Percentiles rank a stretch among this genome's conserved stretches.
phyloP scores from a whole-genome alignment of 805 yeast species.

The Vanderwaltozyma polyspora region DNA sequence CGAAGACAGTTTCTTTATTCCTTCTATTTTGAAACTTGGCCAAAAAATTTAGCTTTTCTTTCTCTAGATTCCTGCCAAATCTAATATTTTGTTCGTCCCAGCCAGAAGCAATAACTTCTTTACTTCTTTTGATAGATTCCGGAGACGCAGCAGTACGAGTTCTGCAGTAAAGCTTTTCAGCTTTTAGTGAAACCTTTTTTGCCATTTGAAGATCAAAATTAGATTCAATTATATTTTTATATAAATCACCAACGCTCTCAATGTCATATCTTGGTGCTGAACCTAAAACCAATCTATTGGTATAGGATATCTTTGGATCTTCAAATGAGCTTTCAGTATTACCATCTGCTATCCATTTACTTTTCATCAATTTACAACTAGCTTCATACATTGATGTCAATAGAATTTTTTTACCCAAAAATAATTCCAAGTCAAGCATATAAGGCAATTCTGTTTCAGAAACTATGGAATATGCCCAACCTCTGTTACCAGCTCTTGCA shows the following conservation, averaged over 20 bases:
- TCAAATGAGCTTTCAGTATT: constrained; percentile 27
- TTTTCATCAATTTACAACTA: constrained; percentile 41
- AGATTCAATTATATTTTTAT: constrained; percentile 44
- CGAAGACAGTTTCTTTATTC: constrained; percentile 87
- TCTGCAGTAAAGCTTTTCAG: constrained; percentile 77
- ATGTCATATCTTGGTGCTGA: constrained; percentile 61
- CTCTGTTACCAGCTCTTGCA: constrained; percentile 96
- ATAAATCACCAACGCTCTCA: constrained; percentile 65
- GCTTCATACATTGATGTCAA: constrained; percentile 60
- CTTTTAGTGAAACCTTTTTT: constrained; percentile 66
- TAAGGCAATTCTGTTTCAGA: constrained; percentile 83
- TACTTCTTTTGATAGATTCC: constrained; percentile 77
- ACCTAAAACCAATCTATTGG: constrained; percentile 73
- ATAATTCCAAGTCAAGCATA: constrained; percentile 77
- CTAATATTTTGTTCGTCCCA: constrained; percentile 86
- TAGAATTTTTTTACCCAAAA: constrained; percentile 72
- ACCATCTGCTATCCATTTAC: constrained; percentile 32
- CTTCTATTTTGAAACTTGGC: constrained; percentile 58
- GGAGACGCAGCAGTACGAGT: constrained; percentile 79
- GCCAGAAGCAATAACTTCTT: constrained; percentile 59
- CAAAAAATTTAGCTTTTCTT: constrained; percentile 61
- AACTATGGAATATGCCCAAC: constrained; percentile 93
- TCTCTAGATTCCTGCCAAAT: constrained; percentile 66
- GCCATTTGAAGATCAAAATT: constrained; percentile 59
- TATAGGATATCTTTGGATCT: constrained; percentile 57